A percentile compares a stretch with the other conserved stretches of the same genome.
phyloP scores from a whole-genome alignment of 441 rosid species.

The Populus hybrid region DNA sequence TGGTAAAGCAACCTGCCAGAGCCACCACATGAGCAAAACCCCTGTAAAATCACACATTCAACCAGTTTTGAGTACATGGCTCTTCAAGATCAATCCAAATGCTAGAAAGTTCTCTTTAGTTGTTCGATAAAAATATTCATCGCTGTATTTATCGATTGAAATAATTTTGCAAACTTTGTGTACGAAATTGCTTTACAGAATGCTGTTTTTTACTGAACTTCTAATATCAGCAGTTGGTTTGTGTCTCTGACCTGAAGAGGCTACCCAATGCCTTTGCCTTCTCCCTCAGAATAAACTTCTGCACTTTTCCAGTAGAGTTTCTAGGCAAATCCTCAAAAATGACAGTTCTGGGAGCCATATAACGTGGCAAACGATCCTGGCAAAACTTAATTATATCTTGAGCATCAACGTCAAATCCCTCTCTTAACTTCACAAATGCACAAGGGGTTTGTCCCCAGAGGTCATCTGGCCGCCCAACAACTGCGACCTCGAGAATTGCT shows the following conservation, averaged over 20 bases:
- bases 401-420: constrained; percentile 35
- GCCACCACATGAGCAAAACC: too few relatives aligned
- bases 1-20: too few relatives aligned
- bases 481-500: constrained; percentile 65
- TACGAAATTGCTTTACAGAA: too few relatives aligned
- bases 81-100: too few relatives aligned
- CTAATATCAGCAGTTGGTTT: background rate
- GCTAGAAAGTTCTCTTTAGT: too few relatives aligned
- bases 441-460: constrained; percentile 82
- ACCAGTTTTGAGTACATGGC: too few relatives aligned
- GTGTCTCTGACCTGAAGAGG: constrained; percentile 18
- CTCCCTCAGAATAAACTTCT: constrained; percentile 56
- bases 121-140: too few relatives aligned
- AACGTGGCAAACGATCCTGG: constrained; percentile 46
- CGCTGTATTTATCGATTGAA: background rate
- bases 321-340: constrained; percentile 64
- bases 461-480: constrained; percentile 66
- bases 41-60: too few relatives aligned
- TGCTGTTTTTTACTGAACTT: background rate
- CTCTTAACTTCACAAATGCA: constrained; percentile 71
- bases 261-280: constrained; percentile 71
- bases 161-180: background rate
- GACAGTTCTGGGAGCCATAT: constrained; percentile 64
- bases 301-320: constrained; percentile 68
- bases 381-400: constrained; percentile 52